A percentile compares a stretch with the other conserved stretches of the same genome.
Evolutionary conservation across 768 basidiomycete species (phyloP).

Genomic region (Tylopilus rubrobrunneus): DNA sequence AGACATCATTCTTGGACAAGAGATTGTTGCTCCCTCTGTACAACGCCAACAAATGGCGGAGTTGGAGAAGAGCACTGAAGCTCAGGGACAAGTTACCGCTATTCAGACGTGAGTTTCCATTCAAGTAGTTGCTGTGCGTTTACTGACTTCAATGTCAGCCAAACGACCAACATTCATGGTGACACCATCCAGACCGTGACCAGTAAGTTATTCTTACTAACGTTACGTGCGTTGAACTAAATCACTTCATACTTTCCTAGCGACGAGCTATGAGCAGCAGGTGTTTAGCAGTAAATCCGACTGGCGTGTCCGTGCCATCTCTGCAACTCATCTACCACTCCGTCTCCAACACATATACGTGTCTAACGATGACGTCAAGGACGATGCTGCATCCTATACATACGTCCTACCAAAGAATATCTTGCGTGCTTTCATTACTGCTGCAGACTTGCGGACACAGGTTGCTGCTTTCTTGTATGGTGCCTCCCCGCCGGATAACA

Average conservation of each 20-base stretch:
- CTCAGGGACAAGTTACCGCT: conserved; percentile 92
- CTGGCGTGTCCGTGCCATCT: conserved; percentile 98
- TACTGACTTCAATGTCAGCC: conserved; percentile 36
- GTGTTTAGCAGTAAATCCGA: conserved; percentile 99
- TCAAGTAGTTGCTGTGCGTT: neutral
- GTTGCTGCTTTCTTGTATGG: conserved; percentile 95
- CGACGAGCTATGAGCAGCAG: conserved; percentile 96
- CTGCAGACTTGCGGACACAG: conserved; percentile 93
- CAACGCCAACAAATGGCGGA: conserved; percentile 99
- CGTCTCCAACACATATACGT: conserved; percentile 99
- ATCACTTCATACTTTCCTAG: conserved; percentile 31
- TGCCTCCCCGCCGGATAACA: conserved; percentile 89
- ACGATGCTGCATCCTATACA: conserved; percentile 91
- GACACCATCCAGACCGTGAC: conserved; percentile 95
- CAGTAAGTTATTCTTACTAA: conserved; percentile 45
- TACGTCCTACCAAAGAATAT: conserved; percentile 98
- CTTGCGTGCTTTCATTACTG: conserved; percentile 87
- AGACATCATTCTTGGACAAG: conserved; percentile 98
- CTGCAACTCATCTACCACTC: conserved; percentile 91
- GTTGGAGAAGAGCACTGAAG: conserved; percentile 93
- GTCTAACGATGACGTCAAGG: conserved; percentile 98
- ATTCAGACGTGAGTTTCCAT: conserved; percentile 67
- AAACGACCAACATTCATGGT: conserved; percentile 97
- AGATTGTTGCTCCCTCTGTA: conserved; percentile 91
- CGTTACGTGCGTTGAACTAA: neutral